These are phyloP conservation scores for Carex scoparia DNA, from an alignment of 176 grass and related monocot genomes.

Conservation along the genomic window DNA sequence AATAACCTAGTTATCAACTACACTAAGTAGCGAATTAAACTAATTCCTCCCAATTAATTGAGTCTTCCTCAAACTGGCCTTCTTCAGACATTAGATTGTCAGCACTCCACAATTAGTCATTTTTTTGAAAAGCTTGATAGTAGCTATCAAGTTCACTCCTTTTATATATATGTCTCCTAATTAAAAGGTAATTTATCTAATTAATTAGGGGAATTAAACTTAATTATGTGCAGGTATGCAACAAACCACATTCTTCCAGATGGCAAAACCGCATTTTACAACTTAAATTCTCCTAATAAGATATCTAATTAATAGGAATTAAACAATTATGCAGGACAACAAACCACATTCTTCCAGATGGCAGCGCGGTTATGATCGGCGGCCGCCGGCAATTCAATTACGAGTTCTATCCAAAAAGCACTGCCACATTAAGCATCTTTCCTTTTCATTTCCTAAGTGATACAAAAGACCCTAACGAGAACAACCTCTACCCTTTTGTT, in stretches of 20 bases:
- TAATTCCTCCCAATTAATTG: too few relatives aligned
- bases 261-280: too few relatives aligned
- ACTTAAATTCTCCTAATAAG: too few relatives aligned
- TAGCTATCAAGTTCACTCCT: too few relatives aligned
- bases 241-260: constrained; percentile 87
- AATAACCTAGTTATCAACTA: too few relatives aligned
- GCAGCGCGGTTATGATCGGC: constrained; percentile 57
- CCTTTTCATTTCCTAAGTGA: constrained; percentile 35
- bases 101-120: too few relatives aligned
- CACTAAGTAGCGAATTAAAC: too few relatives aligned
- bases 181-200: not conserved
- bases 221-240: constrained; percentile 35
- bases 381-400: constrained; percentile 61
- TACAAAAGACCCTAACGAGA: constrained; percentile 58
- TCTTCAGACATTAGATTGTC: too few relatives aligned
- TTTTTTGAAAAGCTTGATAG: too few relatives aligned
- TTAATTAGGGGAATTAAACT: not conserved
- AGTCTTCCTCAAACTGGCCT: too few relatives aligned
- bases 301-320: not conserved
- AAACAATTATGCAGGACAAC: constrained; percentile 31
- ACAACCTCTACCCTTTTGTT: constrained; percentile 84
- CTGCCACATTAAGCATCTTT: constrained; percentile 16
- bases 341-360: constrained; percentile 83
- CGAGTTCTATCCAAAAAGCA: constrained; percentile 66
- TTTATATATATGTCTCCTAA: too few relatives aligned